Evolutionary conservation across 2,329 filamentous ascomycete genomes (phyloP), one percentile per base, ranked within the genome.

Genomic region (Samsoniella hepiali): DNA sequence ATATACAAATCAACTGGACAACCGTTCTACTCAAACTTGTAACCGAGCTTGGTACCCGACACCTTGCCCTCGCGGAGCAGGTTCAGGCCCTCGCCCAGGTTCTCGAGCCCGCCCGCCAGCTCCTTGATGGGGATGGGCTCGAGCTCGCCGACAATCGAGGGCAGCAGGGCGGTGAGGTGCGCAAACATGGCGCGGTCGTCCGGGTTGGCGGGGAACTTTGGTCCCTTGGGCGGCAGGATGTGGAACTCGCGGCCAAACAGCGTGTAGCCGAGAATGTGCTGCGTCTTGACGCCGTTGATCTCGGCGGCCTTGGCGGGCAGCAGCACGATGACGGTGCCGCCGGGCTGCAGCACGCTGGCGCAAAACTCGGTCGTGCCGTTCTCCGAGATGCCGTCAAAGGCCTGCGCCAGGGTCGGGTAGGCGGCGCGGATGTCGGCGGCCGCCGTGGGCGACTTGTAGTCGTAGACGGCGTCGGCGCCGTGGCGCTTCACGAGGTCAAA

Each of bases 391-490:
- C 73, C 74, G 65, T 75, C 73, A 6, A 75, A 67, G 0, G 71
- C 73, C 29, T 66, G 63, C 2, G 61, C 63, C n/a, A 75, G 73
- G 27, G 68, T 56, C 9, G 72, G 72, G 13, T 67, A 67, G 3
- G 67, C 49, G 34, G 61, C 64, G 13, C 63, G 49, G 15, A 71
- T 66, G 22, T 71, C 69, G 42, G 50, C 65, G 4, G 58, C 62
- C 8, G 66, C 57, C 0, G 65, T 65, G 2, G 62, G 44, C 10
- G 66, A 66, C 31, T 57, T 55, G 69, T 83, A 80, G 69, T 82
- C 78, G 54, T 79, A 81, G 0, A 77, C 76, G 10, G 73, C 66
- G 22, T 65, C 70, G 1, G 79, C 80, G 1, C 82, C 81, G 3
- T 83, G 73, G 3, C 66, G 67, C 67, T 75, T 77, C n/a, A 79